Base-by-base conservation (phyloP, 1,284 basidiomycete species). In the Boletus subluridellus region DNA sequence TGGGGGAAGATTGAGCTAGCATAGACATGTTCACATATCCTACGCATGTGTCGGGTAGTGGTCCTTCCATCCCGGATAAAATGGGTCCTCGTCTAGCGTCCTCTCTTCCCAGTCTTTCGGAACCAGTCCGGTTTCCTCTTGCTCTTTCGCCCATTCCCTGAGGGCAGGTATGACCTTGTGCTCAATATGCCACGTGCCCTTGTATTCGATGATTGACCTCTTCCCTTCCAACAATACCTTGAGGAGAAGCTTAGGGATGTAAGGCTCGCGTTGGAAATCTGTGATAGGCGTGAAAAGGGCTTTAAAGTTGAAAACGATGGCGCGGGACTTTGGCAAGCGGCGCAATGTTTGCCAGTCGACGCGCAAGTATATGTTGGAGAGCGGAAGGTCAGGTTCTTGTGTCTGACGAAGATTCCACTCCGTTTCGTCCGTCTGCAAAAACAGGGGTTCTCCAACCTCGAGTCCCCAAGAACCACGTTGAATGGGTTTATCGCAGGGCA, bases 301-400 rank as follows among this genome's bases (percentile, higher is more conserved):
- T 60, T 81, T 82, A 65, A 77, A 81, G 63, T 80, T 81, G 71
- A 83, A 82, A 4, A 80, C 70, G 44, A 82, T 79, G 0, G 78
- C 77, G 10, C 67, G 67, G 3, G 80, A 80, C 52, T 66, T 67
- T 8, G 81, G 80, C 42, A 82, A 65, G 34, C 80, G 75, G n/a
- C 80, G 73, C 39, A 82, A 64, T 5, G 79, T 81, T 63, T 82
- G 81, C 80, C 81, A 82, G 55, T 82, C 80, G 30, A 82, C 79
- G 12, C 81, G 76, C 52, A 82, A 60, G 63, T 75, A 66, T 30
- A 82, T 71, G 52, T 80, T 72, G 37, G 77, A 73, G 41, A 78
- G 53, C 2, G 68, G 56, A 17, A 83, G 65, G 26, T 75, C 63
- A 4, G 73, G 70, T 45, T 68, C 62, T 57, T 79, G 78, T 5